Percentiles rank a stretch among this genome's conserved stretches.
These are phyloP conservation scores for Pholiota conissans DNA, from an alignment of 768 basidiomycete species.

Conservation along the genomic window DNA sequence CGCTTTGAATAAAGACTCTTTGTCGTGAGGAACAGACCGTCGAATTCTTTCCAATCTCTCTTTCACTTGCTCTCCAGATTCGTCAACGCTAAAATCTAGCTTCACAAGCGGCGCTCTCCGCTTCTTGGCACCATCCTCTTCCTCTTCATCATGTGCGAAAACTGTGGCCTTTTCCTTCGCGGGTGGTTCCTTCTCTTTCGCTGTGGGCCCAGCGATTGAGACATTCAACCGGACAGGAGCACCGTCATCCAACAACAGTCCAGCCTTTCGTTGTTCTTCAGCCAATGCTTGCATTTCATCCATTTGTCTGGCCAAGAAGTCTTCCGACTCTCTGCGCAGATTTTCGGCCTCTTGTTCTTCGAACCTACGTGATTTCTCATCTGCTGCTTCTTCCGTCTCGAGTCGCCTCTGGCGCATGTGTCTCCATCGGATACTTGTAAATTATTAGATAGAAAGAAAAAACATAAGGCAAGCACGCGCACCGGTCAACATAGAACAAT, in stretches of 20 bases:
- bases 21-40: constrained; percentile 72
- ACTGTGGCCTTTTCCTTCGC: constrained; percentile 59
- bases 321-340: constrained; percentile 87
- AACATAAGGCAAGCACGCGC: constrained; percentile 21
- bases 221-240: constrained; percentile 88
- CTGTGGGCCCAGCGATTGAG: constrained; percentile 53
- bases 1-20: constrained; percentile 75
- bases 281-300: constrained; percentile 93
- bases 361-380: constrained; percentile 76
- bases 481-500: constrained; percentile 91
- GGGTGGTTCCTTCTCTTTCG: constrained; percentile 41
- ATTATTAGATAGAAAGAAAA: background rate
- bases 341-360: constrained; percentile 89
- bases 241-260: constrained; percentile 87
- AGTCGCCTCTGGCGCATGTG: constrained; percentile 69
- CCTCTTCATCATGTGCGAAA: constrained; percentile 82
- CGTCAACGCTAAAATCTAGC: constrained; percentile 85
- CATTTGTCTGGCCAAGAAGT: constrained; percentile 92
- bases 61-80: constrained; percentile 74
- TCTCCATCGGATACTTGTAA: constrained; percentile 75
- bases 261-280: constrained; percentile 88
- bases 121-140: constrained; percentile 82
- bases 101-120: constrained; percentile 86
- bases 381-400: constrained; percentile 77
- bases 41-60: constrained; percentile 81